Conservation (phyloP, 331 rosid genomes). For the Arachis monticola region DNA sequence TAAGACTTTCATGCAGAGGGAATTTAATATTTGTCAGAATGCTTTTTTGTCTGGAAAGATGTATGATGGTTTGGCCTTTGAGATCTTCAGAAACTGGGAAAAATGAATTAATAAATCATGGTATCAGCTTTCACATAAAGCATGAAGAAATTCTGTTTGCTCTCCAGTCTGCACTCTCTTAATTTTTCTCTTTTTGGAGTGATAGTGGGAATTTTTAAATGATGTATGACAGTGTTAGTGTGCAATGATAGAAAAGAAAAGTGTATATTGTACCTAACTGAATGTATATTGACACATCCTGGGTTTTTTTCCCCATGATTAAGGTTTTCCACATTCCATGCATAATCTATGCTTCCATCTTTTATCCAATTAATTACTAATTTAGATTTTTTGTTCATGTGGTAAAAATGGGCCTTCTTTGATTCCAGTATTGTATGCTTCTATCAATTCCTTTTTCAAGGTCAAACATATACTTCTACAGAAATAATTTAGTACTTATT, state of each 20-base stretch:
- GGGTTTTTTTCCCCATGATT: background rate
- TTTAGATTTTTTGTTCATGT: background rate
- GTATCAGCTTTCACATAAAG: slow-evolving; percentile 13
- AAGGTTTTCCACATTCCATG: background rate
- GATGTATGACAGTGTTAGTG: background rate
- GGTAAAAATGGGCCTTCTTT: background rate
- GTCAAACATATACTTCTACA: background rate
- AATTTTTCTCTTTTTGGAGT: background rate
- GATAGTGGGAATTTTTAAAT: background rate
- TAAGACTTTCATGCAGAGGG: slow-evolving; percentile 31
- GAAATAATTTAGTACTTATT: too few species aligned
- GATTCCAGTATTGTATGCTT: background rate
- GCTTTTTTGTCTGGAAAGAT: slow-evolving; percentile 28
- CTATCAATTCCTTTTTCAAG: background rate
- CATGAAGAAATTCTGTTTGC: background rate
- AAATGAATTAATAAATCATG: background rate
- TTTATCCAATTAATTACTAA: background rate
- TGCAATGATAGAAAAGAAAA: background rate
- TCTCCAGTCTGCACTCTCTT: background rate
- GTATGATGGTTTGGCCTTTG: slow-evolving; percentile 18
- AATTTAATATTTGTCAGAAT: background rate
- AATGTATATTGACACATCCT: background rate
- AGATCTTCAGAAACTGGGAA: slow-evolving; percentile 25
- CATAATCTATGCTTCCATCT: background rate
- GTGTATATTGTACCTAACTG: background rate